phyloP scores from a whole-genome alignment of 2,329 filamentous ascomycete genomes.

The Ploettnerulaceae sp. region DNA sequence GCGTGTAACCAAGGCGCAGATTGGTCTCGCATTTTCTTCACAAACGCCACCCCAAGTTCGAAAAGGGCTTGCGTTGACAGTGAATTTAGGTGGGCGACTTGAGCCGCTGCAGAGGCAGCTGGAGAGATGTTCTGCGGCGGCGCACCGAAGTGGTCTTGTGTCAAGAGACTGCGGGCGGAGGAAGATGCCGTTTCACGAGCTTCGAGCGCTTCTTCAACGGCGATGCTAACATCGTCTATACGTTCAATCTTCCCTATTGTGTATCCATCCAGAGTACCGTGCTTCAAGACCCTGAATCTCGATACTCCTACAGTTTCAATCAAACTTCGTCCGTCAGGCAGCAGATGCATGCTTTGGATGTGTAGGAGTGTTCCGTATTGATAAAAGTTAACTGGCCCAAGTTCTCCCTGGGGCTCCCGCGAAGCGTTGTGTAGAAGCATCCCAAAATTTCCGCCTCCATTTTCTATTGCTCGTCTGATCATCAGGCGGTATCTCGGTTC shows the following conservation, averaged over 20 bases:
- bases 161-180: slow-evolving; percentile 12
- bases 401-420: slow-evolving; percentile 46
- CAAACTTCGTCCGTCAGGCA: slow-evolving; percentile 76
- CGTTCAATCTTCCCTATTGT: slow-evolving; percentile 69
- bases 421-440: slow-evolving; percentile 70
- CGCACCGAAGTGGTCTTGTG: slow-evolving; percentile 20
- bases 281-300: slow-evolving; percentile 66
- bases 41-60: slow-evolving; percentile 59
- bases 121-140: slow-evolving; percentile 18
- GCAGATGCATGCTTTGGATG: slow-evolving; percentile 67
- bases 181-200: slow-evolving; percentile 53
- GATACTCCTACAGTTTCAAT: slow-evolving; percentile 73
- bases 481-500: slow-evolving; percentile 90
- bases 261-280: slow-evolving; percentile 69
- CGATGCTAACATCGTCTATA: slow-evolving; percentile 74
- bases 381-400: slow-evolving; percentile 55
- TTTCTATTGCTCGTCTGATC: slow-evolving; percentile 71
- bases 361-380: slow-evolving; percentile 74
- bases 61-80: slow-evolving; percentile 66
- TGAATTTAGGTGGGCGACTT: slow-evolving; percentile 27
- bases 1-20: slow-evolving; percentile 72
- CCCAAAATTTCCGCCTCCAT: slow-evolving; percentile 68
- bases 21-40: slow-evolving; percentile 60
- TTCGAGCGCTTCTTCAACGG: slow-evolving; percentile 75
- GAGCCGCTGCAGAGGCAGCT: not conserved